Base-by-base conservation (phyloP, 148 eudicot genomes). In the Amaranthus palmeri region DNA sequence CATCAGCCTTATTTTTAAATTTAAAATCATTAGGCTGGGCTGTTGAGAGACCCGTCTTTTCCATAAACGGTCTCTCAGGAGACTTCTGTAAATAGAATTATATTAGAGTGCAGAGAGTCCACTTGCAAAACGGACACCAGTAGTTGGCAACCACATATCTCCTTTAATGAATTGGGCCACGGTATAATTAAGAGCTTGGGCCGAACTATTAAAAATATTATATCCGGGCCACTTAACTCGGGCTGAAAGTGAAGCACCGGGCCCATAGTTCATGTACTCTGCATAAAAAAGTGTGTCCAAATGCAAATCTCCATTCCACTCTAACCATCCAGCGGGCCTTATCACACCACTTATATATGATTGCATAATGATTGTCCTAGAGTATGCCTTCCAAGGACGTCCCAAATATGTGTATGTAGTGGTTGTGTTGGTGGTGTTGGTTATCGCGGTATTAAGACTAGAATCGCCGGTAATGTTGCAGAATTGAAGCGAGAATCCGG, bases 241-340 rank as follows among this genome's bases (percentile, higher is more conserved):
- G 5, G 61, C 72, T 44, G 79, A 85, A 46, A 83, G 61, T 0
- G 81, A 83, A 7, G 93, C 82, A 10, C 96, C 93, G 1, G 96
- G 90, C 58, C 97, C 97, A 65, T 54, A 78, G 72, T 92, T 92
- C 85, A 69, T 67, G 75, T 82, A 92, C 77, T 92, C 97, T 0
- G 81, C 96, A 72, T 90, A 92, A 63, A 72, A 92, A 6, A 92
- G 69, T 3, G 89, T 84, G 69, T 90, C 88, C 73, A 92, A 74
- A 2, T 82, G 88, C 46, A 86, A 76, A 72, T 80, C 75, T 0
- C 80, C 86, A 50, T 86, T 85, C 97, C 97, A 92, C 72, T 90
- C 97, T 1, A 92, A 76, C 97, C 97, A 92, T 54, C 97, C 97
- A 79, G 85, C 76, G 0, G 91, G 88, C 75, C 83, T 78, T 3